These are phyloP conservation scores for Lipomyces chichibuensis DNA, from an alignment of 805 yeast species.

Conservation along the genomic window DNA sequence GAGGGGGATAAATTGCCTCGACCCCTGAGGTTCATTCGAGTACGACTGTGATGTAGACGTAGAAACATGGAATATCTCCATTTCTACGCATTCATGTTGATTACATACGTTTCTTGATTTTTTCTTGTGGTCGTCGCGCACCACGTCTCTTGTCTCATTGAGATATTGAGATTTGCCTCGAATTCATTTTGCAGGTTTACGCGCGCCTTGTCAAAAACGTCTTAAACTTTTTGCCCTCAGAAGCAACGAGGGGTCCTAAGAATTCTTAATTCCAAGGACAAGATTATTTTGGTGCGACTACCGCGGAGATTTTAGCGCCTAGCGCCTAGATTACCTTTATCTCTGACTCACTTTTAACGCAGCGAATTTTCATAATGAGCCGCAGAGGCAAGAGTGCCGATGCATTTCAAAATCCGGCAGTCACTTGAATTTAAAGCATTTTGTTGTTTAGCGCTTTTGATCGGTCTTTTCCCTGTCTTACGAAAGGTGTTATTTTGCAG, in stretches of 20 bases:
- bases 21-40: not conserved
- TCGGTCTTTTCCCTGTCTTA: not conserved
- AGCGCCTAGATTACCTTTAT: not conserved
- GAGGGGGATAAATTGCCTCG: not conserved
- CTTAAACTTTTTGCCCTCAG: too few species aligned
- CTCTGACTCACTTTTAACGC: not conserved
- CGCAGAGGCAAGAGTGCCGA: not conserved
- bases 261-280: too few species aligned
- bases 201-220: too few species aligned
- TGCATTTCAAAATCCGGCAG: not conserved
- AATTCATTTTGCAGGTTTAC: too few species aligned
- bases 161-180: too few species aligned
- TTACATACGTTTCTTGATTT: not conserved
- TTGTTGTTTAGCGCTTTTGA: not conserved
- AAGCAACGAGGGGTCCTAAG: not conserved
- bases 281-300: not conserved
- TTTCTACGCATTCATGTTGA: not conserved
- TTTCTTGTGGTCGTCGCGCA: not conserved
- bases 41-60: not conserved
- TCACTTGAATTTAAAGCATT: not conserved
- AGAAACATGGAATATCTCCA: not conserved
- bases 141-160: not conserved
- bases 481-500: not conserved
- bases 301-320: not conserved
- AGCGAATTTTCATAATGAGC: not conserved